Percentiles rank a stretch among this genome's conserved stretches.
Conservation (phyloP, 1,284 basidiomycete species). For the Moesziomyces antarcticus region DNA sequence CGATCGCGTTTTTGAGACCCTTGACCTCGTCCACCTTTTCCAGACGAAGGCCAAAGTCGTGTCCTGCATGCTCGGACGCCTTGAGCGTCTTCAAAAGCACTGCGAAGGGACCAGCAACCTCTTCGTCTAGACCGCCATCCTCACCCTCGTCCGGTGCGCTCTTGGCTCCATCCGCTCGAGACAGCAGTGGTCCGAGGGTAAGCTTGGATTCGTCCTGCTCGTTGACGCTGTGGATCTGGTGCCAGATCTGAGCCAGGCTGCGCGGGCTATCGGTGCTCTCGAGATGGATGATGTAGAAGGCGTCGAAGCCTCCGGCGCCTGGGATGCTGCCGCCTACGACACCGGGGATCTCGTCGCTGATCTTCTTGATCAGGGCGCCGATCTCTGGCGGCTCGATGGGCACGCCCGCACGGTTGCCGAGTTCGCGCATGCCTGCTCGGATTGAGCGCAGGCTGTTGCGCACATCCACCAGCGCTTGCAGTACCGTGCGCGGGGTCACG, state of each 20-base stretch:
- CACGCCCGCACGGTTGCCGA: constrained; percentile 83
- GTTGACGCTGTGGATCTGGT: constrained; percentile 33
- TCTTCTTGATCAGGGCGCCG: constrained; percentile 84
- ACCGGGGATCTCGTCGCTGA: constrained; percentile 77
- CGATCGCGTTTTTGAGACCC: constrained; percentile 73
- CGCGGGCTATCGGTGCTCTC: constrained; percentile 12
- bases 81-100: constrained; percentile 70
- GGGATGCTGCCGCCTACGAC: constrained; percentile 95
- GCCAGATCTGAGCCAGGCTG: constrained; percentile 43
- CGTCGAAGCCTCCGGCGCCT: constrained; percentile 96
- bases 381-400: constrained; percentile 93
- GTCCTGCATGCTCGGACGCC: constrained; percentile 61
- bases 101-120: constrained; percentile 17
- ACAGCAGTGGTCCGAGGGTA: constrained; percentile 37
- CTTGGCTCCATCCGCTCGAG: constrained; percentile 36
- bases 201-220: constrained; percentile 31
- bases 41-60: constrained; percentile 74
- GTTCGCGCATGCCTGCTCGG: constrained; percentile 83
- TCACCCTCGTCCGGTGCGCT: neutral
- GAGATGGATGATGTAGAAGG: constrained; percentile 82
- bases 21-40: constrained; percentile 75
- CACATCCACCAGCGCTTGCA: constrained; percentile 51
- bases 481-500: constrained; percentile 19
- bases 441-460: constrained; percentile 73
- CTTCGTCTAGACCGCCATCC: neutral